Base-by-base conservation (phyloP, 495 filamentous ascomycete genomes). In the Coniosporium apollinis region DNA sequence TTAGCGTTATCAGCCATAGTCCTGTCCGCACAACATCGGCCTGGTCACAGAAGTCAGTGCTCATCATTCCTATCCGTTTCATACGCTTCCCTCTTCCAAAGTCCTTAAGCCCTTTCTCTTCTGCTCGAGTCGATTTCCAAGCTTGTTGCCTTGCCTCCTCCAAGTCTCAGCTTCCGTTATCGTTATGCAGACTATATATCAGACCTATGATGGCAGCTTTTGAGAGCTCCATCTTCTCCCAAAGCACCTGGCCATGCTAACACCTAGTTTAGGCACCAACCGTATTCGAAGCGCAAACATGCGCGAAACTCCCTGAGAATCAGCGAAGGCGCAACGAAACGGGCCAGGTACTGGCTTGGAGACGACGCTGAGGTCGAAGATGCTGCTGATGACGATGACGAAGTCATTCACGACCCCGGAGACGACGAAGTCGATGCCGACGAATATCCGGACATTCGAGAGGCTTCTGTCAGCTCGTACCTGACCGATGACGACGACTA, bases 291-390 rank as follows among this genome's bases (percentile, higher is more conserved):
- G 42, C n/a, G 31, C 34, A 19, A n/a, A n/a, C n/a, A n/a, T n/a
- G n/a, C n/a, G n/a, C n/a, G n/a, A n/a, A n/a, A n/a, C n/a, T n/a
- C n/a, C n/a, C n/a, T n/a, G n/a, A n/a, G n/a, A n/a, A 49, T 52
- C 13, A 50, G 54, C 35, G 46, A 39, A 28, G 71, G 74, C 14
- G 72, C 76, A 8, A 70, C 69, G 39, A 93, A 93, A 57, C 70
- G 82, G 15, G 79, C 82, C 8, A 67, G 63, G 34, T 91, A 75
- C 50, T 94, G 85, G 85, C 64, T 92, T 11, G 82, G 83, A 2
- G 72, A 80, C 35, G 58, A 63, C 11, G 61, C 57, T 30, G 62
- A 58, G 37, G 62, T 28, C 22, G 55, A 10, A 5, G 33, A 41
- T 3, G 36, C 32, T 14, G 38, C 17, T 17, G 47, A 45, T 3